Percentiles rank a stretch among this genome's conserved stretches.
Evolutionary conservation across 345 rosid genomes (phyloP).

Genomic region (Microthlaspi erraticum): DNA sequence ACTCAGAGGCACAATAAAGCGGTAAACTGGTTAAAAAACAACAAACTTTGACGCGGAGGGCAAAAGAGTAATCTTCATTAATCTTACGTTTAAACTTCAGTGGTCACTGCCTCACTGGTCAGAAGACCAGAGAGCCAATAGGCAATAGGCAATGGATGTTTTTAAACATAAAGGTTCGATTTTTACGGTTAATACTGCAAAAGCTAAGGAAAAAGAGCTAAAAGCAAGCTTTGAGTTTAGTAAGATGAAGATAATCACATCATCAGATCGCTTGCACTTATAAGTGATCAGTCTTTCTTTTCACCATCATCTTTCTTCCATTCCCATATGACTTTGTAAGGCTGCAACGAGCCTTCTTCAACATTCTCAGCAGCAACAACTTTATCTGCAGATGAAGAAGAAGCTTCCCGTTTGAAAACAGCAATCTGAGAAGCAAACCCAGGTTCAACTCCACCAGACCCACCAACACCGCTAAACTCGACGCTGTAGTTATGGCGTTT

Average conservation of each 20-base stretch:
- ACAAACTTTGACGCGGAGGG: not conserved
- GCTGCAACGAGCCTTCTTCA: constrained; percentile 17
- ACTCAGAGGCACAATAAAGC: no score
- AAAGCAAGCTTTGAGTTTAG: constrained; percentile 26
- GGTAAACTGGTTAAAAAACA: constrained; percentile 1
- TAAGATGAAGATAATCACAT: not conserved
- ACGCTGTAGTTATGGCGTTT: constrained; percentile 62
- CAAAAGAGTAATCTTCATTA: constrained; percentile 2
- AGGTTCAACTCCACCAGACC: constrained; percentile 67
- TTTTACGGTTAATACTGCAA: constrained; percentile 15
- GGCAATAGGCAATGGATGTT: not conserved
- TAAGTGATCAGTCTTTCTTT: constrained; percentile 18
- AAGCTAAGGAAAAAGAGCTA: constrained; percentile 15
- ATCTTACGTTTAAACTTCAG: not conserved
- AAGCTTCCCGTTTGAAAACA: constrained; percentile 54
- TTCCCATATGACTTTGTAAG: constrained; percentile 76
- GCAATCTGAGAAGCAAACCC: constrained; percentile 97
- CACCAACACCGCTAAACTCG: constrained; percentile 92
- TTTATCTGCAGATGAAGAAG: constrained; percentile 9
- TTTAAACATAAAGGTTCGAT: constrained; percentile 9
- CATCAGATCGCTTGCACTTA: constrained; percentile 7
- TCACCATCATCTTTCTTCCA: constrained; percentile 52
- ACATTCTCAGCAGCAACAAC: constrained; percentile 24
- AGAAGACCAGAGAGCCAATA: constrained; percentile 10
- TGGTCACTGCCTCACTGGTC: no score